Evolutionary conservation across 2,329 filamentous ascomycete species (phyloP).

Genomic region (Stemphylium beticola): DNA sequence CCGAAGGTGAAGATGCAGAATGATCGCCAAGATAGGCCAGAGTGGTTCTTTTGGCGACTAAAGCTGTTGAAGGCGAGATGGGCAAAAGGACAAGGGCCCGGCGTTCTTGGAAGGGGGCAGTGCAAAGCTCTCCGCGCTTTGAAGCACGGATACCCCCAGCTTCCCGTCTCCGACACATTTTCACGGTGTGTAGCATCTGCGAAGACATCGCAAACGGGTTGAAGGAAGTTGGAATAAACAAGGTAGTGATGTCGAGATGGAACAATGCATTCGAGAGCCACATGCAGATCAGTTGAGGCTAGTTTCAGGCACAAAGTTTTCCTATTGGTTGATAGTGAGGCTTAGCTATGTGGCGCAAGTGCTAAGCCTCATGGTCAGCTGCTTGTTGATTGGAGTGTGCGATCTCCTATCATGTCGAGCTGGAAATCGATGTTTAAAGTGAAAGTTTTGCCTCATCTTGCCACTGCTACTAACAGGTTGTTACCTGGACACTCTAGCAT

Average conservation of each 20-base stretch:
- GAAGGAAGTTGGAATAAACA: neutral
- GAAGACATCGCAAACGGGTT: too few relatives aligned
- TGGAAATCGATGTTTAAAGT: neutral
- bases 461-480: neutral
- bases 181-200: neutral
- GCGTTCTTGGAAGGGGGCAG: constrained; percentile 20
- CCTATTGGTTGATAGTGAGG: neutral
- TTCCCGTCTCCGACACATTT: neutral
- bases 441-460: neutral
- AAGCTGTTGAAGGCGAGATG: constrained; percentile 10
- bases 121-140: constrained; percentile 11
- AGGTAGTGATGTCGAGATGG: neutral
- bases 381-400: neutral
- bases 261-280: neutral
- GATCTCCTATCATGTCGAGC: neutral
- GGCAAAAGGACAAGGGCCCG: constrained; percentile 11
- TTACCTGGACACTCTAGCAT: neutral
- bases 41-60: constrained; percentile 7
- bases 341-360: constrained; percentile 4
- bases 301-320: neutral
- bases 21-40: constrained; percentile 5
- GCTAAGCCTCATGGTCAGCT: neutral
- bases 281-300: neutral
- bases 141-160: constrained; percentile 5
- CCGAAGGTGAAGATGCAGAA: neutral